A percentile compares a stretch with the other conserved stretches of the same genome.
These are phyloP conservation scores for Pleurotus tuoliensis DNA, from an alignment of 768 basidiomycete species.

Conservation along the genomic window DNA sequence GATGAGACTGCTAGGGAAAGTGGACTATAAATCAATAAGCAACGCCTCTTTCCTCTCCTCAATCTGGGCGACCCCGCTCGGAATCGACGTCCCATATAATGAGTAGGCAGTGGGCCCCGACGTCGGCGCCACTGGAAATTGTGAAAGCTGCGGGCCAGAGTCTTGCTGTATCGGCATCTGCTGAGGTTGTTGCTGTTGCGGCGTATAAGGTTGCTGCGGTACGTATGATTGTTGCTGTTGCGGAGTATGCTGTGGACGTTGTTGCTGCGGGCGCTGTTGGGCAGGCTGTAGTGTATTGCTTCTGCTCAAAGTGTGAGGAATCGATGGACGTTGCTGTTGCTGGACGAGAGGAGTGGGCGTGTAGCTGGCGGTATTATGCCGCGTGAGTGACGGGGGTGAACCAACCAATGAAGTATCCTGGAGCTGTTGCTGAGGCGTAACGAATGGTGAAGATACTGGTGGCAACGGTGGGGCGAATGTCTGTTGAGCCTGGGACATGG, in stretches of 20 bases:
- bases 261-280: neutral
- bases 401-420: slow-evolving; percentile 8
- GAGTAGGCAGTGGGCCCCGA: slow-evolving; percentile 50
- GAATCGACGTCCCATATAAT: slow-evolving; percentile 43
- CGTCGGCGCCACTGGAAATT: slow-evolving; percentile 66
- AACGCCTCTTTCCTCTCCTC: slow-evolving; percentile 66
- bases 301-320: neutral
- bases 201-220: slow-evolving; percentile 11
- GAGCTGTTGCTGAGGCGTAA: neutral
- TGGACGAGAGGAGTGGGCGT: slow-evolving; percentile 9
- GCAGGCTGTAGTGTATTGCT: neutral
- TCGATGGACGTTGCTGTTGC: slow-evolving; percentile 16
- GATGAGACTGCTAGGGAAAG: no score
- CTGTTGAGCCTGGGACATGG: neutral
- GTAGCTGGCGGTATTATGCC: slow-evolving; percentile 11
- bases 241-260: neutral
- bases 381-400: slow-evolving; percentile 11
- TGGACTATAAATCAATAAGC: slow-evolving; percentile 44
- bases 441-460: neutral
- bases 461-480: slow-evolving; percentile 7
- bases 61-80: slow-evolving; percentile 45
- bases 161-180: slow-evolving; percentile 17
- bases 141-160: slow-evolving; percentile 39
- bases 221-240: slow-evolving; percentile 9
- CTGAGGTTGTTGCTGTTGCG: slow-evolving; percentile 17